Percentiles rank a stretch among this genome's conserved stretches.
Conservation (phyloP, 768 basidiomycete genomes). For the Termitomyces sp. region DNA sequence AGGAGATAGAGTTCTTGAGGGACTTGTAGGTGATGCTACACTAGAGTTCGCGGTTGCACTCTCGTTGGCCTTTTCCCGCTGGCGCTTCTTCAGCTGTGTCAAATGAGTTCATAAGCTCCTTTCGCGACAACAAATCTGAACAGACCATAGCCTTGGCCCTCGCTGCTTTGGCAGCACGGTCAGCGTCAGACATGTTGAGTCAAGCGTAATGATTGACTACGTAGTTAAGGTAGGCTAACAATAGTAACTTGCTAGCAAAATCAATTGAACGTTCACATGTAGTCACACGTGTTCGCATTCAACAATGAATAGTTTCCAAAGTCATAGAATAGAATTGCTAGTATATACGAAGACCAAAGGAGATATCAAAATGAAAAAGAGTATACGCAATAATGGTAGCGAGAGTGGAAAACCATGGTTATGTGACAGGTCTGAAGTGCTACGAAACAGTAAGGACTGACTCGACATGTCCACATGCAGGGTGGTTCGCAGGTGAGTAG, state of each 20-base stretch:
- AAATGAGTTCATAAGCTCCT: constrained; percentile 1
- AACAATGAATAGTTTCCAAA: constrained; percentile 4
- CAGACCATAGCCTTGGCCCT: constrained; percentile 80
- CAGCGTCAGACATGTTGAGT: constrained; percentile 60
- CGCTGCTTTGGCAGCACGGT: constrained; percentile 78
- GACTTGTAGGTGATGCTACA: constrained; percentile 36
- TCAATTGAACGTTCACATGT: not conserved
- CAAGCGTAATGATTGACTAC: not conserved
- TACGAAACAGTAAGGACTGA: constrained; percentile 57
- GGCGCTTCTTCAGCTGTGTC: constrained; percentile 75
- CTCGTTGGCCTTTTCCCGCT: constrained; percentile 63
- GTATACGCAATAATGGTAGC: constrained; percentile 26
- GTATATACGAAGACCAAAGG: constrained; percentile 45
- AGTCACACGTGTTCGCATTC: not conserved
- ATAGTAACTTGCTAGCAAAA: not conserved
- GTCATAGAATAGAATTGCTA: constrained; percentile 31
- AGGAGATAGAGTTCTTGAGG: constrained; percentile 47
- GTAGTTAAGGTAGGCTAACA: not conserved
- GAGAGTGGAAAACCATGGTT: constrained; percentile 19
- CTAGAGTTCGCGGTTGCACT: constrained; percentile 25
- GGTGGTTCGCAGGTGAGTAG: constrained; percentile 54
- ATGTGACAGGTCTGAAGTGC: constrained; percentile 28
- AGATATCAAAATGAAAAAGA: constrained; percentile 29
- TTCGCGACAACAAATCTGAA: constrained; percentile 7
- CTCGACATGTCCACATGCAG: constrained; percentile 48